Evolutionary conservation across 352 stramenopile genomes (phyloP).

Genomic region (Peronosclerospora sorghi): DNA sequence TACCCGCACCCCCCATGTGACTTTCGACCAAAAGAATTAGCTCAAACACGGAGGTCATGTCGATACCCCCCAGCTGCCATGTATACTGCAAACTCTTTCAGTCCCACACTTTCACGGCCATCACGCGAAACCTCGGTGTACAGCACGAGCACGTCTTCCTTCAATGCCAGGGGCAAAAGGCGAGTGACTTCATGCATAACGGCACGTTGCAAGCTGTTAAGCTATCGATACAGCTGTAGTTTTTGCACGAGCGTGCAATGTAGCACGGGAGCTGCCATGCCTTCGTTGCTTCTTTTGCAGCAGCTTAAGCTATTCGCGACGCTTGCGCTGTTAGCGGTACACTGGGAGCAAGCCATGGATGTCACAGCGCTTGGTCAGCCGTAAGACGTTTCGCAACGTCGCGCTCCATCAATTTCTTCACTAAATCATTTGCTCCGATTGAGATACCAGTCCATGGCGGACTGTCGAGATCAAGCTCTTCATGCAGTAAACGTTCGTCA

Average conservation of each 20-base stretch:
- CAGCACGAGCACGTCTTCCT: conserved; percentile 50
- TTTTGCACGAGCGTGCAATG: conserved; percentile 62
- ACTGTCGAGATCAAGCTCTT: conserved; percentile 41
- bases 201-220: conserved; percentile 58
- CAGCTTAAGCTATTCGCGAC: conserved; percentile 12
- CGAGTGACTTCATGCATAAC: conserved; percentile 50
- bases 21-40: no score
- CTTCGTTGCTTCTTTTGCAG: conserved; percentile 18
- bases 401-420: conserved; percentile 33
- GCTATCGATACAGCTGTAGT: conserved; percentile 59
- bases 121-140: conserved; percentile 54
- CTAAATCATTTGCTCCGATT: conserved; percentile 43
- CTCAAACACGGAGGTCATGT: no score
- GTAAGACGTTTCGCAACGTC: conserved; percentile 35
- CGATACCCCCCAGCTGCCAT: conserved; percentile 36
- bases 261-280: conserved; percentile 20
- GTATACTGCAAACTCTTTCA: conserved; percentile 44
- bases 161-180: conserved; percentile 37
- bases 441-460: conserved; percentile 44
- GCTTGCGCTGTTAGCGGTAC: conserved; percentile 10
- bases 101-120: conserved; percentile 31
- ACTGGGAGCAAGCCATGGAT: conserved; percentile 41
- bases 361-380: conserved; percentile 47
- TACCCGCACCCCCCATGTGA: no score
- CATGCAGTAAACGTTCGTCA: conserved; percentile 49